Base-by-base conservation (phyloP, 2,329 filamentous ascomycete genomes). In the Thelonectria rubi region DNA sequence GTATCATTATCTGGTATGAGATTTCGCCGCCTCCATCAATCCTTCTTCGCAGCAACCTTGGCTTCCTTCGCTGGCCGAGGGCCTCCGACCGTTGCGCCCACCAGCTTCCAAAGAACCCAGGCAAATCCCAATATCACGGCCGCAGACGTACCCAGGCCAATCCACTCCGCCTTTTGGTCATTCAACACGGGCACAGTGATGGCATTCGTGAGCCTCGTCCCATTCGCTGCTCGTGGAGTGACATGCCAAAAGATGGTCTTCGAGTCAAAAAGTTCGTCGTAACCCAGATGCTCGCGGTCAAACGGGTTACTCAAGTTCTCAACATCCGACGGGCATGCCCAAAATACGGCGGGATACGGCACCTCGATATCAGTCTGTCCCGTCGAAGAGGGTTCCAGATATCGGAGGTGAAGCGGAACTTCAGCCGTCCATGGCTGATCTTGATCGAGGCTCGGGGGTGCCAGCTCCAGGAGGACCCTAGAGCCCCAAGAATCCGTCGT, bases 331-430 rank as follows among this genome's bases (percentile, higher is more conserved):
- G 85, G 82, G 73, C 94, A 98, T 0, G 93, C 93, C 94, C 94
- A 97, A 80, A 97, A 97, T 0, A 97, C 85, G 0, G 87, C 85
- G 0, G 94, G 94, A 80, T 91, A 94, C 0, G 94, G 91, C 0
- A 95, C 75, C n/a, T 87, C 79, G 1, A 88, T 76, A 5, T 81
- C 67, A 2, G 78, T 75, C 65, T 86, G 81, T 3, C 88, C 88
- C 3, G 81, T 81, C 45, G 76, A 75, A 0, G 83, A 82, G 0
- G 91, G 91, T 6, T 82, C 78, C 5, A 97, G 82, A 74, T 97
- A 98, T 32, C 94, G 90, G 3, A 97, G 83, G 73, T 98, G 94
- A 14, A 97, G 83, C 0, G 94, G 94, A 37, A 98, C 85, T 60
- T 89, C 85, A 11, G 85, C 86, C 7, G 84, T 90, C 87, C 88